These are phyloP conservation scores for Gilbertella persicaria DNA, from an alignment of 371 early-diverging fungal species.

Conservation along the genomic window DNA sequence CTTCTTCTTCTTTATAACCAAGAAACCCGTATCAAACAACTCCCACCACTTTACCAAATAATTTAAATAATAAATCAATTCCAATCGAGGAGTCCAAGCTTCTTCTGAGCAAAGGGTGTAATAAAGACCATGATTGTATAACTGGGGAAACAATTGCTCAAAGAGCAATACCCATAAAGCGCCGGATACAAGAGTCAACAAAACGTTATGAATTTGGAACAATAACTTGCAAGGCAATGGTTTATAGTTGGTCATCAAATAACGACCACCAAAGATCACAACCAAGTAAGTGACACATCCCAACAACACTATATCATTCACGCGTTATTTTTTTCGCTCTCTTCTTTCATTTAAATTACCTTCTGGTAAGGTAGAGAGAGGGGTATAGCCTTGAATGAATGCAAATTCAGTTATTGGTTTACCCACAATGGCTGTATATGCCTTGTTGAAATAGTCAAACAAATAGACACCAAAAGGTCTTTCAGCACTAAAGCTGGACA, in stretches of 20 bases:
- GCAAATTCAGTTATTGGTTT: slow-evolving; percentile 43
- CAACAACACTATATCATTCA: slow-evolving; percentile 36
- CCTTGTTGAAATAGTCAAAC: slow-evolving; percentile 41
- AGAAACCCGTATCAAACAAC: slow-evolving; percentile 68
- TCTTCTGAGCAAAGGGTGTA: slow-evolving; percentile 58
- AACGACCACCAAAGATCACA: slow-evolving; percentile 68
- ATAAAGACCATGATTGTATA: slow-evolving; percentile 64
- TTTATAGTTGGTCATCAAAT: slow-evolving; percentile 52
- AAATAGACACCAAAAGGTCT: slow-evolving; percentile 55
- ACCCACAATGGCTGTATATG: slow-evolving; percentile 44
- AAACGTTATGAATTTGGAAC: slow-evolving; percentile 72
- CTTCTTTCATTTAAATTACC: slow-evolving; percentile 4
- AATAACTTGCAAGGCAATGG: slow-evolving; percentile 61
- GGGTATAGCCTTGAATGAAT: slow-evolving; percentile 62
- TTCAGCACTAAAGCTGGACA: slow-evolving; percentile 36
- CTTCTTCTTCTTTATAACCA: slow-evolving; percentile 68
- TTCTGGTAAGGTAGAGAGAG: slow-evolving; percentile 58
- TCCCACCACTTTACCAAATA: slow-evolving; percentile 74
- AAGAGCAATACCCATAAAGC: slow-evolving; percentile 60
- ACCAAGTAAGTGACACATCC: slow-evolving; percentile 57
- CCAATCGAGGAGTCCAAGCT: slow-evolving; percentile 59
- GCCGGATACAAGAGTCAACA: slow-evolving; percentile 66
- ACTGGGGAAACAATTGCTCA: slow-evolving; percentile 68
- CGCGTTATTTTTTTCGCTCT: background rate
- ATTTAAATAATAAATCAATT: slow-evolving; percentile 67